Evolutionary conservation across 371 early-diverging fungal genomes (phyloP).

Genomic region (Rhizopus microsporus): DNA sequence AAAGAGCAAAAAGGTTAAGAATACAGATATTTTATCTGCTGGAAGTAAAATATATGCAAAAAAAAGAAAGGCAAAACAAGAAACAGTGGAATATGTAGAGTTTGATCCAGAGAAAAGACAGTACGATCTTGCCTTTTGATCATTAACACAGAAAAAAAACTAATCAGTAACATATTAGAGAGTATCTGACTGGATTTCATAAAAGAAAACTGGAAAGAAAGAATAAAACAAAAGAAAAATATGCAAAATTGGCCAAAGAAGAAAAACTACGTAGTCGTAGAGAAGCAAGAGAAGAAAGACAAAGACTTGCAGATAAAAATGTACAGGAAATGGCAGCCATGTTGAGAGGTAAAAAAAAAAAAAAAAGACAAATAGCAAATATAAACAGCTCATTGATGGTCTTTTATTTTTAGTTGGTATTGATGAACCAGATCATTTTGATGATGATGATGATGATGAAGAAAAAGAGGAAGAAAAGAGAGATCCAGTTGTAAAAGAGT

Average conservation of each 20-base stretch:
- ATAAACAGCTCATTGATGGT: not conserved
- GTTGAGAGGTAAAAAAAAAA: conserved; percentile 28
- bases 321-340: conserved; percentile 49
- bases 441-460: conserved; percentile 41
- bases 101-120: conserved; percentile 67
- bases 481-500: conserved; percentile 50
- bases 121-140: conserved; percentile 32
- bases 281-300: conserved; percentile 48
- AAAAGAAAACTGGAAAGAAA: conserved; percentile 77
- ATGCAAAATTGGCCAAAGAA: conserved; percentile 53
- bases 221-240: conserved; percentile 58
- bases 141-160: not conserved
- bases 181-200: conserved; percentile 81
- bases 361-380: not conserved
- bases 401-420: not conserved
- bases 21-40: conserved; percentile 63
- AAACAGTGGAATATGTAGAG: conserved; percentile 61
- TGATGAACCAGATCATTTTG: conserved; percentile 28
- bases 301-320: conserved; percentile 44
- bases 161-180: conserved; percentile 32
- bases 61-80: conserved; percentile 67
- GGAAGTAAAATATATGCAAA: conserved; percentile 72
- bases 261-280: conserved; percentile 58
- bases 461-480: conserved; percentile 32
- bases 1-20: conserved; percentile 39